These are phyloP conservation scores for Trematosphaeria pertusa DNA, from an alignment of 2,329 filamentous ascomycete species.

Conservation along the genomic window DNA sequence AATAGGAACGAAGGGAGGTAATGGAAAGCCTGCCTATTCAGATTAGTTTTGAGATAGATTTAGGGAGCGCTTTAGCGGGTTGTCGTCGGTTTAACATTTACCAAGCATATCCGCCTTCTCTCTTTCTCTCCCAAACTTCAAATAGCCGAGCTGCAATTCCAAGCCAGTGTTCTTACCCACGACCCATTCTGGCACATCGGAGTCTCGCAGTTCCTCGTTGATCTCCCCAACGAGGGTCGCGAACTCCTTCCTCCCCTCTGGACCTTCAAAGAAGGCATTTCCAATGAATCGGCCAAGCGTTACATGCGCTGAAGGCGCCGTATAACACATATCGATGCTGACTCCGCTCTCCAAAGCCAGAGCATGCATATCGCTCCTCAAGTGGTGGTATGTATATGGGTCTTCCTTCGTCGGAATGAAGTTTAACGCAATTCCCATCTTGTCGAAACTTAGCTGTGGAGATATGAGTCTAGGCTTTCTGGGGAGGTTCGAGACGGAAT, in stretches of 20 bases:
- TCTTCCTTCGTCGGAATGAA: constrained; percentile 10
- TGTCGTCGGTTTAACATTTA: no score
- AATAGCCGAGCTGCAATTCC: constrained; percentile 19
- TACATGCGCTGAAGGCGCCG: constrained; percentile 19
- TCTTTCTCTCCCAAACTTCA: constrained; percentile 19
- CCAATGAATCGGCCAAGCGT: constrained; percentile 17
- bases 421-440: constrained; percentile 22
- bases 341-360: constrained; percentile 18
- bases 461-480: constrained; percentile 10
- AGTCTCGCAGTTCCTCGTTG: no score
- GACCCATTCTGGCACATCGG: no score
- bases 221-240: no score
- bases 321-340: constrained; percentile 23
- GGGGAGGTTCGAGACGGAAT: constrained; percentile 6
- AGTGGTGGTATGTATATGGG: constrained; percentile 19
- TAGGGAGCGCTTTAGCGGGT: no score
- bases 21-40: no score
- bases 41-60: no score
- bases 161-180: constrained; percentile 8
- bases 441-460: constrained; percentile 18
- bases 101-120: constrained; percentile 13
- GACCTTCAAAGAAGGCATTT: constrained; percentile 12
- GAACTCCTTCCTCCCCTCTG: constrained; percentile 7
- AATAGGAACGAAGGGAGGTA: no score
- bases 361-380: constrained; percentile 19